Conservation (phyloP, 1,284 basidiomycete genomes). For the Puccinia novopanici region DNA sequence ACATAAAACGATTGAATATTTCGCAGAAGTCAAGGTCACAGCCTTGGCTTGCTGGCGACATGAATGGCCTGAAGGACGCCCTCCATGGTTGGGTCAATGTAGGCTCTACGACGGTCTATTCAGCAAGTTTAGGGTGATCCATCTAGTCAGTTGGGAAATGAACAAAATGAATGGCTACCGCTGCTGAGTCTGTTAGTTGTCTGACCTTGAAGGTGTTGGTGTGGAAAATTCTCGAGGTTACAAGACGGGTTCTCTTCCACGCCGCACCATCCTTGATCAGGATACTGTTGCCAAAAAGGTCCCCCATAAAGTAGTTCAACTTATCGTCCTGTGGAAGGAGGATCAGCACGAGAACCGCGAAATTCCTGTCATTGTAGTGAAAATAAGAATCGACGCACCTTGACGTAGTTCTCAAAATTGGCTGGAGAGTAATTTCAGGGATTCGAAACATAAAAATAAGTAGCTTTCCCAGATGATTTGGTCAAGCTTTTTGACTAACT, state of each 20-base stretch:
- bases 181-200: neutral
- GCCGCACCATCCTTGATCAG: conserved; percentile 7
- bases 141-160: neutral
- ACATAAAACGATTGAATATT: neutral
- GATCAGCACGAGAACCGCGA: neutral
- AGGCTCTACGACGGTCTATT: conserved; percentile 16
- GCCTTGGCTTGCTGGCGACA: neutral
- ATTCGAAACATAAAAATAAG: neutral
- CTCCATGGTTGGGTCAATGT: neutral
- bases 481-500: conserved; percentile 4
- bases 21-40: neutral
- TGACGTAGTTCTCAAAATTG: conserved; percentile 34
- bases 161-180: neutral
- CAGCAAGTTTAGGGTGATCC: neutral
- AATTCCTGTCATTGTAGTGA: neutral
- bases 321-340: neutral
- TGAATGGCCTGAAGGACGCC: neutral
- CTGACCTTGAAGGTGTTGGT: conserved; percentile 22
- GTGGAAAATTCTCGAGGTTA: neutral
- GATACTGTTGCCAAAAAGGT: conserved; percentile 11
- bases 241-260: conserved; percentile 14
- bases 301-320: neutral
- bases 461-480: neutral
- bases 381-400: neutral
- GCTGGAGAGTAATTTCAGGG: neutral